A percentile compares a stretch with the other conserved stretches of the same genome.
Conservation (phyloP, 192 early-diverging fungal genomes). For the Mortierella hygrophila region DNA sequence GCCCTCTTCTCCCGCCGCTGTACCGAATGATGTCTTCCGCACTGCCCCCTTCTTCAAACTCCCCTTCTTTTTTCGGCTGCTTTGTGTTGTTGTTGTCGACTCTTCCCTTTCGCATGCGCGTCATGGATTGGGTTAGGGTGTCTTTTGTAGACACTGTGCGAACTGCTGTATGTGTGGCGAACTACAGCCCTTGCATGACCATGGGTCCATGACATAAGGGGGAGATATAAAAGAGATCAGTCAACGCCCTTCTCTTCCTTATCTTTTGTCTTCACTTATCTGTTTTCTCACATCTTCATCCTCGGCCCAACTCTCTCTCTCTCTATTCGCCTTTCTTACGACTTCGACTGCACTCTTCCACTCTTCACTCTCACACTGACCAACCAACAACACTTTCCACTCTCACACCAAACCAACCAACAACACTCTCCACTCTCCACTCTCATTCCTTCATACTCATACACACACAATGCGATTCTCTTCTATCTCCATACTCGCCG, state of each 20-base stretch:
- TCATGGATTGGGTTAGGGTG: constrained; percentile 1
- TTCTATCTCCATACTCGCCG: constrained; percentile 11
- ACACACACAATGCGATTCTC: constrained; percentile 3
- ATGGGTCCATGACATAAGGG: too few species aligned
- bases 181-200: constrained; percentile 6
- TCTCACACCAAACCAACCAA: not conserved
- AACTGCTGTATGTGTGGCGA: too few species aligned
- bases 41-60: not conserved
- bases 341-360: not conserved
- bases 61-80: too few species aligned
- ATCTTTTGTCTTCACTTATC: not conserved
- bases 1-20: not conserved
- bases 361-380: not conserved
- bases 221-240: too few species aligned
- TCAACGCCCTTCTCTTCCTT: not conserved
- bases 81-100: not conserved
- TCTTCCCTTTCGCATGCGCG: not conserved
- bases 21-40: constrained; percentile 1
- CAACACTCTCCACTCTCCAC: not conserved
- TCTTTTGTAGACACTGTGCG: too few species aligned
- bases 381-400: not conserved
- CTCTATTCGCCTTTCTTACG: not conserved
- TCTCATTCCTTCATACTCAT: not conserved
- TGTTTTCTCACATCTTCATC: not conserved
- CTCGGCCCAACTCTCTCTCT: not conserved